Evolutionary conservation across 257 asterid genomes (phyloP).

Genomic region (Nicotiana benthamiana): DNA sequence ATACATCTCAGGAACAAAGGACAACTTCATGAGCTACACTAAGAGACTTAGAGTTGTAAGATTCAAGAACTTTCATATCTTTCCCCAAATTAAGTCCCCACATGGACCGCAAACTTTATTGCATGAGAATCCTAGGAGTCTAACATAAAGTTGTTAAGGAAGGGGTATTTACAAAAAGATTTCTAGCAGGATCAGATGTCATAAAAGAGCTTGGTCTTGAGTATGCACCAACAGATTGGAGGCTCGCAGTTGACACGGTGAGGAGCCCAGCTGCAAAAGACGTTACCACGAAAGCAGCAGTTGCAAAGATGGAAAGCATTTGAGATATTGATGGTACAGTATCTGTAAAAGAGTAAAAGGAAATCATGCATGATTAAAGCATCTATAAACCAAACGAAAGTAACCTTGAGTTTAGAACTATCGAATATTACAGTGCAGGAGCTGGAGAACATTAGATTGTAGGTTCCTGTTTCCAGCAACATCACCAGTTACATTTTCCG

Average conservation of each 20-base stretch:
- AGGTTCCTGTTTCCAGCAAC: slow-evolving; percentile 76
- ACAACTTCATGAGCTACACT: not conserved
- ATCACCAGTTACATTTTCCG: slow-evolving; percentile 76
- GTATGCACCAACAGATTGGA: slow-evolving; percentile 63
- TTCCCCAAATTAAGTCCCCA: not conserved
- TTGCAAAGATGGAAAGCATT: slow-evolving; percentile 53
- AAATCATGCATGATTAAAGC: not conserved
- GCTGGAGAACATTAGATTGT: slow-evolving; percentile 67
- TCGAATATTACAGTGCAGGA: slow-evolving; percentile 64
- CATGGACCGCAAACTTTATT: not conserved
- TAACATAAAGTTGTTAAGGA: slow-evolving; percentile 7
- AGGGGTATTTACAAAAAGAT: slow-evolving; percentile 55
- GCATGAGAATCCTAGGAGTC: not conserved
- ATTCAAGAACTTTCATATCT: not conserved
- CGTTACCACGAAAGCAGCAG: slow-evolving; percentile 64
- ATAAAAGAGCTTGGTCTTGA: slow-evolving; percentile 40
- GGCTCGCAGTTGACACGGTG: slow-evolving; percentile 73
- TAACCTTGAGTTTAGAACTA: not conserved
- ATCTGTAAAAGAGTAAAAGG: slow-evolving; percentile 38
- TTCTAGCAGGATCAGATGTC: slow-evolving; percentile 64
- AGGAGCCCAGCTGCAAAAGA: slow-evolving; percentile 61
- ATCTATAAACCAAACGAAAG: not conserved
- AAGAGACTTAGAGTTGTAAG: not conserved
- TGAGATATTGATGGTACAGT: slow-evolving; percentile 56
- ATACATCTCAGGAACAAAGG: too few species aligned